phyloP scores from a whole-genome alignment of 1,284 basidiomycete species.

The Kwoniella shivajii region DNA sequence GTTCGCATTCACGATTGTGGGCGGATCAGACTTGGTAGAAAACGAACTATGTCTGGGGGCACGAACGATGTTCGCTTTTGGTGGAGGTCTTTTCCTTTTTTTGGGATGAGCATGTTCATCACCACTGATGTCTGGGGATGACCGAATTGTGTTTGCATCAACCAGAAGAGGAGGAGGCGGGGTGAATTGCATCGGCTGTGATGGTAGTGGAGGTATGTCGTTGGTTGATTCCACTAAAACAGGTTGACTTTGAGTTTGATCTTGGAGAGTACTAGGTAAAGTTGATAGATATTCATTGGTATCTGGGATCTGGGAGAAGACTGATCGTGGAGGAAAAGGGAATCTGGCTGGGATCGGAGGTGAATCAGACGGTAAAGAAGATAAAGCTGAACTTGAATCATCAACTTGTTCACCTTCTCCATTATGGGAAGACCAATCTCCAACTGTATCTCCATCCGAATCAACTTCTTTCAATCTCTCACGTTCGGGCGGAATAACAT shows the following conservation, averaged over 20 bases:
- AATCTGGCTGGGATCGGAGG: constrained; percentile 9
- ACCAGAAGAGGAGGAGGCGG: neutral
- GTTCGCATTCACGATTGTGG: neutral
- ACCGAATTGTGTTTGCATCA: neutral
- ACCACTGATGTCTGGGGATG: constrained; percentile 6
- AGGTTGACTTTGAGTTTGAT: neutral
- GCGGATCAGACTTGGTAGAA: neutral
- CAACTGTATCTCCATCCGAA: constrained; percentile 47
- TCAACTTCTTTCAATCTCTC: constrained; percentile 35
- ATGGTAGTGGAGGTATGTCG: neutral
- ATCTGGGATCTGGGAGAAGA: neutral
- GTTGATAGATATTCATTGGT: constrained; percentile 1
- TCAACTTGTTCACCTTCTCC: constrained; percentile 4
- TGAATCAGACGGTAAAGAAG: constrained; percentile 2
- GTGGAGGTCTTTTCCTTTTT: constrained; percentile 15
- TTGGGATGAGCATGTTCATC: neutral
- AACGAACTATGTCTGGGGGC: constrained; percentile 17
- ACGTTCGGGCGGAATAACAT: neutral
- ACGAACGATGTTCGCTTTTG: constrained; percentile 21
- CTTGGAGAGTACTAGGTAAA: neutral
- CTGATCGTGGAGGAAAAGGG: constrained; percentile 15
- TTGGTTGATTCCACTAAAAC: neutral
- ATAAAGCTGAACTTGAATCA: constrained; percentile 10
- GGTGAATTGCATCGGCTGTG: neutral
- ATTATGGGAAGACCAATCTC: constrained; percentile 32